phyloP scores from a whole-genome alignment of 2,329 filamentous ascomycete species.

The Neurospora crassa region DNA sequence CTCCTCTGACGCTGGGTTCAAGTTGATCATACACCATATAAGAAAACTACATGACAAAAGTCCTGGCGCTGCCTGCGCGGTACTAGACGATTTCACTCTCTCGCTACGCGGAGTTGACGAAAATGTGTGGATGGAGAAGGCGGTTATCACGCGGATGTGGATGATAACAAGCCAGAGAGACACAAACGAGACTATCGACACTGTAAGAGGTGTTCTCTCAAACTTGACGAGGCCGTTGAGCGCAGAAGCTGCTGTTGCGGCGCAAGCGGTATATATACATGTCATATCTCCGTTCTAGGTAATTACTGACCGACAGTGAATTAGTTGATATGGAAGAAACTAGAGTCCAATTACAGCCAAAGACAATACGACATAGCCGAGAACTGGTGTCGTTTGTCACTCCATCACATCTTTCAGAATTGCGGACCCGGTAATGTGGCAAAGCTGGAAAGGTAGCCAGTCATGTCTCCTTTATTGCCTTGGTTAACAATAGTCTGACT shows the following conservation, averaged over 20 bases:
- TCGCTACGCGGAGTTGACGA: slow-evolving; percentile 34
- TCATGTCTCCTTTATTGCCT: not conserved
- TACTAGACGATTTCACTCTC: slow-evolving; percentile 56
- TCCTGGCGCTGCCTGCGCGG: slow-evolving; percentile 35
- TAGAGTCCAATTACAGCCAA: slow-evolving; percentile 49
- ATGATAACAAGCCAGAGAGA: slow-evolving; percentile 43
- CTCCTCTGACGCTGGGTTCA: slow-evolving; percentile 54
- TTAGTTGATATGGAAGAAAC: slow-evolving; percentile 72
- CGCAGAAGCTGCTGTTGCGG: slow-evolving; percentile 53
- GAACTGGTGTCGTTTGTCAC: slow-evolving; percentile 61
- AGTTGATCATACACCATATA: slow-evolving; percentile 57
- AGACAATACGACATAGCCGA: slow-evolving; percentile 46
- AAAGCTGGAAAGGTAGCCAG: slow-evolving; percentile 53
- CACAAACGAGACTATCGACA: slow-evolving; percentile 21
- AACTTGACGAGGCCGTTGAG: slow-evolving; percentile 39
- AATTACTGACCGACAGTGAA: slow-evolving; percentile 3
- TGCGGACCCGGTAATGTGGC: slow-evolving; percentile 56
- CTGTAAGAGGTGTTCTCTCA: slow-evolving; percentile 28
- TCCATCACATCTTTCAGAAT: slow-evolving; percentile 56
- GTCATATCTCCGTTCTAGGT: too few relatives aligned
- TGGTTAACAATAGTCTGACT: slow-evolving; percentile 12
- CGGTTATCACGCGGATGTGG: slow-evolving; percentile 58
- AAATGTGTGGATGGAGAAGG: slow-evolving; percentile 56
- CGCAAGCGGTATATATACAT: slow-evolving; percentile 47
- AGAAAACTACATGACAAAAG: slow-evolving; percentile 51